Evolutionary conservation across 176 grass and related monocot genomes (phyloP).

Genomic region (Aegilops tauschii): DNA sequence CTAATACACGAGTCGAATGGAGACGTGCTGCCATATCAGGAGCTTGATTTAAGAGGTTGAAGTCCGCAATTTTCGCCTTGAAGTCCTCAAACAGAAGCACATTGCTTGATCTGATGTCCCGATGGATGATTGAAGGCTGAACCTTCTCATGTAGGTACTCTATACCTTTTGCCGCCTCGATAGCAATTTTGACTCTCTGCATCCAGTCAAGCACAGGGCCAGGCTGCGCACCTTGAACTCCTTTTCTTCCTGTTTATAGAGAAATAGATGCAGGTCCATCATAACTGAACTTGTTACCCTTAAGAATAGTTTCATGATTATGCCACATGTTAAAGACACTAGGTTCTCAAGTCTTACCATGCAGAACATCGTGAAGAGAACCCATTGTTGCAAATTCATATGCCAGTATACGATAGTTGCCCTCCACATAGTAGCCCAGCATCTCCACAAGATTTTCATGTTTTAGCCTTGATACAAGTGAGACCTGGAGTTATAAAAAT

Average conservation of each 20-base stretch:
- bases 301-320: neutral
- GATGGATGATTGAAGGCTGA: conserved; percentile 68
- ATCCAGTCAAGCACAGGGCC: conserved; percentile 72
- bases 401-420: conserved; percentile 52
- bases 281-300: conserved; percentile 10
- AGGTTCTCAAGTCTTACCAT: conserved; percentile 43
- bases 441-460: conserved; percentile 68
- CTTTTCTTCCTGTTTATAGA: conserved; percentile 57
- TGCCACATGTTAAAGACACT: conserved; percentile 7
- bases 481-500: conserved; percentile 40
- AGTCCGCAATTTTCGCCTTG: conserved; percentile 77
- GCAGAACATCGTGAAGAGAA: conserved; percentile 81
- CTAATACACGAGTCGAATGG: conserved; percentile 74
- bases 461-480: conserved; percentile 58
- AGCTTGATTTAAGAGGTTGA: conserved; percentile 73
- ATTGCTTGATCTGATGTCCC: conserved; percentile 83
- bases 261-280: conserved; percentile 7
- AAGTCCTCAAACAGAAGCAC: conserved; percentile 73
- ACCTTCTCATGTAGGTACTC: conserved; percentile 81
- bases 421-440: conserved; percentile 69
- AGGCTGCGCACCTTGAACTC: conserved; percentile 68
- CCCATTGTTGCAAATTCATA: conserved; percentile 85
- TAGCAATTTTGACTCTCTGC: conserved; percentile 68
- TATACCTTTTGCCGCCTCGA: conserved; percentile 74
- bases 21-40: conserved; percentile 80